phyloP scores from a whole-genome alignment of 495 filamentous ascomycete species.

The Penicillium cataractarum region DNA sequence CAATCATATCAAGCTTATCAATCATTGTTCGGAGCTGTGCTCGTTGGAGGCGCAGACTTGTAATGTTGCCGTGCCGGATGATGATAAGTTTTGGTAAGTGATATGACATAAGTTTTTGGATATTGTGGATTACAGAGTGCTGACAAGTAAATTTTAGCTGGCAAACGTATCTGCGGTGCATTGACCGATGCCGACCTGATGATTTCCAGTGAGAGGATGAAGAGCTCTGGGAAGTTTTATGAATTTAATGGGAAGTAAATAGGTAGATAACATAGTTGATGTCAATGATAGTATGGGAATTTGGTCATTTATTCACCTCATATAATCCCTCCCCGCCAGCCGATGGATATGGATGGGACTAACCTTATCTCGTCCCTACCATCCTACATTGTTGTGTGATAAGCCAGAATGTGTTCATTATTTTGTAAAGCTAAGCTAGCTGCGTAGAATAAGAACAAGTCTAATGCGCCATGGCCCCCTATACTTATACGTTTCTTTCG shows the following conservation, averaged over 20 bases:
- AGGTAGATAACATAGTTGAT: not conserved
- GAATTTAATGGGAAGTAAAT: not conserved
- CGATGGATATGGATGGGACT: too few relatives aligned
- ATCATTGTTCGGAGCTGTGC: slow-evolving; percentile 34
- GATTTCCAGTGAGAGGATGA: slow-evolving; percentile 19
- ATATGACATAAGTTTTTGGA: not conserved
- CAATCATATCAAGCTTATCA: slow-evolving; percentile 20
- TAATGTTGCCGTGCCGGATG: slow-evolving; percentile 32
- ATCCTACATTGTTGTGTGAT: too few relatives aligned
- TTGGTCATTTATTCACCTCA: not conserved
- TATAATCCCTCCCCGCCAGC: too few relatives aligned
- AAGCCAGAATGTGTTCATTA: too few relatives aligned
- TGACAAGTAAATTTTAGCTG: slow-evolving; percentile 14
- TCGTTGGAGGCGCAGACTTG: slow-evolving; percentile 33
- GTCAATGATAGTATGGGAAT: not conserved
- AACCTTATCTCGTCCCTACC: too few relatives aligned
- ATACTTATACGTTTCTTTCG: too few relatives aligned
- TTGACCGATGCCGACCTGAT: slow-evolving; percentile 23
- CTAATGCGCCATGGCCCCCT: too few relatives aligned
- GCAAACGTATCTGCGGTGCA: slow-evolving; percentile 28
- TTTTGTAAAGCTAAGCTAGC: too few relatives aligned
- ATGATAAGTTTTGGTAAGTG: slow-evolving; percentile 37
- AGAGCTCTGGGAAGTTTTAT: not conserved
- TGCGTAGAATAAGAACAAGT: too few relatives aligned
- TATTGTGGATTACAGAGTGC: not conserved